phyloP scores from a whole-genome alignment of 495 filamentous ascomycete genomes.

The Neurospora sp. region DNA sequence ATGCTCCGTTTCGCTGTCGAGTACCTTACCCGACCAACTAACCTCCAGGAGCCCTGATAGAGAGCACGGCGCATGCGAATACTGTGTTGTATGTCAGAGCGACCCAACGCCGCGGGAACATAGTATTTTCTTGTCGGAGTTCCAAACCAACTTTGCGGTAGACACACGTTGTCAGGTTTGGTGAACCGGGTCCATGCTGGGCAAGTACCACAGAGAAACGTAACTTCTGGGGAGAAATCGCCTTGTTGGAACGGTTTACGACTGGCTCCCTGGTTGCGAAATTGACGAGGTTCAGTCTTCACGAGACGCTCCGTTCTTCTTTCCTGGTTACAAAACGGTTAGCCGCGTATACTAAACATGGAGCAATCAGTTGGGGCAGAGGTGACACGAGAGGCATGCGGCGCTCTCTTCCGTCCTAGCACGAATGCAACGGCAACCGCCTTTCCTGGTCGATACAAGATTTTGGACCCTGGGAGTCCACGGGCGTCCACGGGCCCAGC shows the following conservation, averaged over 20 bases:
- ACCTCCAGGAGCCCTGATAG: neutral
- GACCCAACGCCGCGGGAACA: neutral
- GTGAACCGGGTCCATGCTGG: neutral
- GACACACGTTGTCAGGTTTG: neutral
- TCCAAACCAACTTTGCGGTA: neutral
- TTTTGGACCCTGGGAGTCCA: neutral
- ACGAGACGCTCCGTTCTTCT: neutral
- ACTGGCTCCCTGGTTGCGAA: neutral
- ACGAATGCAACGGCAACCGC: slow-evolving; percentile 3
- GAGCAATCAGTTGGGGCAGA: neutral
- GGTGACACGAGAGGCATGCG: slow-evolving; percentile 2
- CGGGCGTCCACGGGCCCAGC: neutral
- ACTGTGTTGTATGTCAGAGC: neutral
- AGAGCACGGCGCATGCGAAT: neutral
- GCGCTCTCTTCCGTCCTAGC: slow-evolving; percentile 3
- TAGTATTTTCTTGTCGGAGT: neutral
- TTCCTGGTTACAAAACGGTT: neutral
- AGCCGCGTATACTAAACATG: neutral
- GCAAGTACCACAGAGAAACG: neutral
- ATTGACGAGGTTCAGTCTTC: neutral
- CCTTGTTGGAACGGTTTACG: neutral
- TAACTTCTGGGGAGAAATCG: neutral
- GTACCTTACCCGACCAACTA: neutral
- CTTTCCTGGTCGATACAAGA: slow-evolving; percentile 2
- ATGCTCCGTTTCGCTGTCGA: neutral